Percentiles rank a stretch among this genome's conserved stretches.
Evolutionary conservation across 179 eudicot species (phyloP).

Genomic region (Patellifolia procumbens): DNA sequence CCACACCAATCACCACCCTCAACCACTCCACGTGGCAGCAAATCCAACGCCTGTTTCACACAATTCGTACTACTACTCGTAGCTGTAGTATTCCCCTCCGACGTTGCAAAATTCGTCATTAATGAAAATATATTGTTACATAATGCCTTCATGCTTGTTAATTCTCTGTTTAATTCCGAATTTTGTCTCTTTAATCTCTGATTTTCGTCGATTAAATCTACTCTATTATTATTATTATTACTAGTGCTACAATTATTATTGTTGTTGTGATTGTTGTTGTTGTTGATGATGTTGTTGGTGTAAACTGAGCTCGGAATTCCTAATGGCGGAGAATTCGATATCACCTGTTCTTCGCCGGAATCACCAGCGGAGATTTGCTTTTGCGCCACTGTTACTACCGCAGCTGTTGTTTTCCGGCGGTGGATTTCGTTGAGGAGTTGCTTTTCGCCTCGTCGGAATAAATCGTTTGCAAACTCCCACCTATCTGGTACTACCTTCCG

Average conservation of each 20-base stretch:
- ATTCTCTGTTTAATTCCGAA: constrained; percentile 52
- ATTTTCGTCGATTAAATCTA: constrained; percentile 67
- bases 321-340: constrained; percentile 60
- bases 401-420: constrained; percentile 59
- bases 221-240: constrained; percentile 23
- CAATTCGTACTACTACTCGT: constrained; percentile 12
- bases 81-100: neutral
- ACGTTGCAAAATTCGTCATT: constrained; percentile 55
- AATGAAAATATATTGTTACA: constrained; percentile 62
- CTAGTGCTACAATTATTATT: constrained; percentile 24
- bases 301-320: constrained; percentile 31
- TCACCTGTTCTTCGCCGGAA: constrained; percentile 74
- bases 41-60: constrained; percentile 42
- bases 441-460: constrained; percentile 67
- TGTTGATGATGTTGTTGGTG: constrained; percentile 17
- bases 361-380: constrained; percentile 44
- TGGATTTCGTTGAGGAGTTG: constrained; percentile 64
- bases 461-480: constrained; percentile 86
- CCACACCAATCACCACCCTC: neutral
- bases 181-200: constrained; percentile 66
- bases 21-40: constrained; percentile 43
- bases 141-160: constrained; percentile 61
- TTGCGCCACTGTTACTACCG: constrained; percentile 18
- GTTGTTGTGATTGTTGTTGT: too few relatives aligned
- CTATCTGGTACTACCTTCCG: constrained; percentile 82